Evolutionary conservation across 305 asterid species (phyloP).

Genomic region (Plantago lanceolata): DNA sequence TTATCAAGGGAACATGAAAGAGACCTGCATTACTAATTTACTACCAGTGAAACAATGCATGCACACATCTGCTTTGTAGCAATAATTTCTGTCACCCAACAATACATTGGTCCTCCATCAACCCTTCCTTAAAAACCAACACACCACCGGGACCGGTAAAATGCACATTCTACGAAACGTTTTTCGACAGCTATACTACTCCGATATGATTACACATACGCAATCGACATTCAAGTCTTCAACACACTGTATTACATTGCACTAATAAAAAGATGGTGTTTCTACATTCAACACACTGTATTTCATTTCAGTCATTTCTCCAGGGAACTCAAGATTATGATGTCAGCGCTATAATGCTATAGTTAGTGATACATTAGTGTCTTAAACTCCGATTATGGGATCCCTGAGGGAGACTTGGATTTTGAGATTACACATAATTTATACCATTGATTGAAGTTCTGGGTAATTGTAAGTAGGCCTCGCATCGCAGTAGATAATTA

Average conservation of each 20-base stretch:
- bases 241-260: neutral
- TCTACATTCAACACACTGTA: neutral
- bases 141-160: too few relatives aligned
- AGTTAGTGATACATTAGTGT: constrained; percentile 1
- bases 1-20: neutral
- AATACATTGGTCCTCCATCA: too few relatives aligned
- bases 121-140: too few relatives aligned
- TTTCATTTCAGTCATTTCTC: neutral
- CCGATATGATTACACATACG: neutral
- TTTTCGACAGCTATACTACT: too few relatives aligned
- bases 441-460: constrained; percentile 16
- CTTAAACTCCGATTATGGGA: constrained; percentile 2
- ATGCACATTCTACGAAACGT: too few relatives aligned
- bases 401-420: constrained; percentile 2
- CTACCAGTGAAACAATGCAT: too few relatives aligned
- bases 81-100: neutral
- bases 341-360: neutral
- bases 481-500: constrained; percentile 32
- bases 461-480: constrained; percentile 31
- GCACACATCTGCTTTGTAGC: neutral
- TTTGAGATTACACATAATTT: neutral
- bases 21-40: too few relatives aligned
- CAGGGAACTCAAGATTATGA: neutral
- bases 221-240: neutral
- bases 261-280: neutral